phyloP scores from a whole-genome alignment of 768 basidiomycete species.

The Pleurotus pulmonarius region DNA sequence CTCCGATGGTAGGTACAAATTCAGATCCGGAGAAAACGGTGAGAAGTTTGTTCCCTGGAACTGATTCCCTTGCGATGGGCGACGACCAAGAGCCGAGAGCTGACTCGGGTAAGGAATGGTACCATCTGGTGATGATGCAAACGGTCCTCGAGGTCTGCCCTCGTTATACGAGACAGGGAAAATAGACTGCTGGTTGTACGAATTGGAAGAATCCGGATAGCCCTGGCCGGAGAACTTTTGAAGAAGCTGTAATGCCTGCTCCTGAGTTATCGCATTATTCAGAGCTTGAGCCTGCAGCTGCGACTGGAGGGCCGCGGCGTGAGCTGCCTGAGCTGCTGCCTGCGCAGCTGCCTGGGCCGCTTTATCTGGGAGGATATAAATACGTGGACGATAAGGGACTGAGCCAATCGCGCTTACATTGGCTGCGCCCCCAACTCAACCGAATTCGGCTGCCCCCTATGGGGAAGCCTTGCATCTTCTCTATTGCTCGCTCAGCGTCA shows the following conservation, averaged over 20 bases:
- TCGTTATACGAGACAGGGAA: conserved; percentile 10
- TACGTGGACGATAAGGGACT: neutral
- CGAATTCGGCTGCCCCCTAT: conserved; percentile 90
- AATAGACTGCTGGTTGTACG: conserved; percentile 13
- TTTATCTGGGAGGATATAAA: conserved; percentile 53
- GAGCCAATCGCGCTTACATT: conserved; percentile 53
- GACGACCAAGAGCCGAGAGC: conserved; percentile 17
- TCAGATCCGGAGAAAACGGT: conserved; percentile 79
- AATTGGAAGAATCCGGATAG: conserved; percentile 22
- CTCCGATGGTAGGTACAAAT: conserved; percentile 28
- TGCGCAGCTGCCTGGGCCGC: conserved; percentile 86
- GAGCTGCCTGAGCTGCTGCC: conserved; percentile 47
- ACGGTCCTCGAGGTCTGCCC: conserved; percentile 14
- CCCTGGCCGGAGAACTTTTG: conserved; percentile 50
- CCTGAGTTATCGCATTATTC: conserved; percentile 43
- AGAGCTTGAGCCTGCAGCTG: conserved; percentile 23
- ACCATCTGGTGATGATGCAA: conserved; percentile 5
- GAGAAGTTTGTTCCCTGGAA: conserved; percentile 50
- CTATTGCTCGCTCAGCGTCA: conserved; percentile 89
- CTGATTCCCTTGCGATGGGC: conserved; percentile 25
- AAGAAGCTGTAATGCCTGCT: conserved; percentile 60
- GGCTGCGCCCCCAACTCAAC: conserved; percentile 90
- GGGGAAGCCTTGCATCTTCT: conserved; percentile 96
- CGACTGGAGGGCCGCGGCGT: conserved; percentile 64
- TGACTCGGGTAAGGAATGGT: conserved; percentile 13